phyloP scores from a whole-genome alignment of 331 rosid genomes.

The Malus hybrid region DNA sequence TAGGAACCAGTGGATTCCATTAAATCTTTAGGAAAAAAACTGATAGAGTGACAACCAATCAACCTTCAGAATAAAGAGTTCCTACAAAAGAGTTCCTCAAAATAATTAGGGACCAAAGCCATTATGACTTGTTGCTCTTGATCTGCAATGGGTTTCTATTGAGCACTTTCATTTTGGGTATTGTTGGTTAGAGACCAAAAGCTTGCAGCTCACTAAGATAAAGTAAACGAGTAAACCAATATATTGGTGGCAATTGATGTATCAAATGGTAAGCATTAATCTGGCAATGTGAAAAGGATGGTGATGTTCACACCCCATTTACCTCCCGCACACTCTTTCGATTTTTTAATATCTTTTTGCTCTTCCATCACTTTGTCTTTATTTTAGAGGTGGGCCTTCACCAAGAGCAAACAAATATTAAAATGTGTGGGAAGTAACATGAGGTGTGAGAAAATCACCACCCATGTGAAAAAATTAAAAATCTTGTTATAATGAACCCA shows the following conservation, averaged over 20 bases:
- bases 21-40: not conserved
- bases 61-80: not conserved
- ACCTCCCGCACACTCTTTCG: not conserved
- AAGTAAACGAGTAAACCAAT: not conserved
- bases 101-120: not conserved
- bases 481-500: not conserved
- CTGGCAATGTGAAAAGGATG: not conserved
- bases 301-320: not conserved
- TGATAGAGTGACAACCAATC: not conserved
- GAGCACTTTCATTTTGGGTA: not conserved
- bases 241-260: not conserved
- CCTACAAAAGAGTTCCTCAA: not conserved
- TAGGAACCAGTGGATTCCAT: not conserved
- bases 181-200: not conserved
- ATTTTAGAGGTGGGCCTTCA: not conserved
- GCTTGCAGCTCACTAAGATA: not conserved
- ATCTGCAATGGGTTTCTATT: not conserved
- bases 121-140: not conserved
- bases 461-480: not conserved
- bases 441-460: not conserved
- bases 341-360: not conserved
- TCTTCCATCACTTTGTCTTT: not conserved
- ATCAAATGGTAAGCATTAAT: not conserved
- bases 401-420: not conserved
- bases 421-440: not conserved